These are phyloP conservation scores for Fusarium proliferatum DNA, from an alignment of 2,329 filamentous ascomycete species.

Conservation along the genomic window DNA sequence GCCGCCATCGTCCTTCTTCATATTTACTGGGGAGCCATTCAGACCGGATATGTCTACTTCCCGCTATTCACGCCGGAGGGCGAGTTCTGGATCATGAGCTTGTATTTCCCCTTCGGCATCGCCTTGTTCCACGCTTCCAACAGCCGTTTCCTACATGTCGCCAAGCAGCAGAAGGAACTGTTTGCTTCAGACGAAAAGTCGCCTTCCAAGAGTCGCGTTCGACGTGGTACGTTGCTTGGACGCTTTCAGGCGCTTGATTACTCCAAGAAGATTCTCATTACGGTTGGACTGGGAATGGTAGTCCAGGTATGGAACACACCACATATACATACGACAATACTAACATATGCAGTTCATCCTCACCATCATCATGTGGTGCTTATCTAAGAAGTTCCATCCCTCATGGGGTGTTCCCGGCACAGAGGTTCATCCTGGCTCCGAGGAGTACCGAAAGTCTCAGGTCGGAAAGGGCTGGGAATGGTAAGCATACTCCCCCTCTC, in stretches of 20 bases:
- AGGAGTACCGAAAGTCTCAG: conserved; percentile 59
- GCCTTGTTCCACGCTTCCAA: conserved; percentile 74
- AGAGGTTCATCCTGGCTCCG: conserved; percentile 65
- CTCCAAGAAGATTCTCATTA: conserved; percentile 60
- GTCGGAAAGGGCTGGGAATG: conserved; percentile 72
- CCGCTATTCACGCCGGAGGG: conserved; percentile 60
- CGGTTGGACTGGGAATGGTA: conserved; percentile 65
- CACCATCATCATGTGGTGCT: conserved; percentile 69
- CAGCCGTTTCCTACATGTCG: conserved; percentile 68
- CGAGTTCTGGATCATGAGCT: conserved; percentile 75
- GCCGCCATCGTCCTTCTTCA: conserved; percentile 55
- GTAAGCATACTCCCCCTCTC: conserved; percentile 49
- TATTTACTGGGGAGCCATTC: conserved; percentile 56
- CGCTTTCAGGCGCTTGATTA: conserved; percentile 57
- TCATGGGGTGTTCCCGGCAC: conserved; percentile 71
- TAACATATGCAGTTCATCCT: conserved; percentile 61
- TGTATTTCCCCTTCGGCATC: conserved; percentile 72
- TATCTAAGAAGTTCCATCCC: conserved; percentile 73
- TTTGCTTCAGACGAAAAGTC: conserved; percentile 39
- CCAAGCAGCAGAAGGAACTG: conserved; percentile 63
- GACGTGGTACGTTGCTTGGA: conserved; percentile 46
- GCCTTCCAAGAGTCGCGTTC: conserved; percentile 19
- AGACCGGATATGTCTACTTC: conserved; percentile 54
- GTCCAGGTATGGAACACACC: conserved; percentile 59
- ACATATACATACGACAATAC: accelerated